Percentiles rank a stretch among this genome's conserved stretches.
Conservation (phyloP, 139 green algal species). For the Micromonas commoda region DNA sequence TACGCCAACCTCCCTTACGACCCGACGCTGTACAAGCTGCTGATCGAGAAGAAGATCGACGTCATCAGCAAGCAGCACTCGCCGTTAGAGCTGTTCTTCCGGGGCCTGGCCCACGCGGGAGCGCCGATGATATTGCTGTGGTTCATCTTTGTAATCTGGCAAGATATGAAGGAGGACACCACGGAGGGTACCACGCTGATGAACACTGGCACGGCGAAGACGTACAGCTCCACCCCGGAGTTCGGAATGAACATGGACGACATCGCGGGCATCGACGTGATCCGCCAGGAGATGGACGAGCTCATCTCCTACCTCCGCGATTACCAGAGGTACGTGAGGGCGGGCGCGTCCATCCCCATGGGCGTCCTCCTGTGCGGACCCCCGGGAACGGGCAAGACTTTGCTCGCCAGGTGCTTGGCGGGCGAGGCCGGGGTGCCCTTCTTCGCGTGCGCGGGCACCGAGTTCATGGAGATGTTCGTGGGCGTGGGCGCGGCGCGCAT, state of each 20-base stretch:
- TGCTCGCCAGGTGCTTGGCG: conserved; percentile 89
- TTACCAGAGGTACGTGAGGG: conserved; percentile 17
- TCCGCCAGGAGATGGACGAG: conserved; percentile 26
- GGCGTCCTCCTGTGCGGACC: conserved; percentile 97
- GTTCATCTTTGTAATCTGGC: neutral
- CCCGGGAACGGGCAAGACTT: conserved; percentile 93
- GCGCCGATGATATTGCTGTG: neutral
- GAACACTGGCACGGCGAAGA: neutral
- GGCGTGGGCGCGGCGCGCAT: conserved; percentile 91
- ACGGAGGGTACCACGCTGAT: neutral
- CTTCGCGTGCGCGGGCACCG: conserved; percentile 81
- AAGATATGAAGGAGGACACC: neutral
- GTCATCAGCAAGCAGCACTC: neutral
- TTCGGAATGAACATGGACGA: conserved; percentile 13
- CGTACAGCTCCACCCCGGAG: neutral
- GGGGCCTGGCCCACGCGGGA: neutral
- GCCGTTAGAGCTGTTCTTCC: neutral
- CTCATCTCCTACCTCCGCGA: conserved; percentile 16
- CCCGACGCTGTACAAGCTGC: conserved; percentile 1
- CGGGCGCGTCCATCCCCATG: conserved; percentile 63
- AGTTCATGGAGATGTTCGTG: conserved; percentile 98
- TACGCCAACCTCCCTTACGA: conserved; percentile 10
- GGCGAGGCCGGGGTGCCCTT: conserved; percentile 80
- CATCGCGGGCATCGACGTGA: conserved; percentile 23
- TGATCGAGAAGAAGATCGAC: neutral